Base-by-base conservation (phyloP, 371 early-diverging fungal species). In the Syncephalastrum sp. region DNA sequence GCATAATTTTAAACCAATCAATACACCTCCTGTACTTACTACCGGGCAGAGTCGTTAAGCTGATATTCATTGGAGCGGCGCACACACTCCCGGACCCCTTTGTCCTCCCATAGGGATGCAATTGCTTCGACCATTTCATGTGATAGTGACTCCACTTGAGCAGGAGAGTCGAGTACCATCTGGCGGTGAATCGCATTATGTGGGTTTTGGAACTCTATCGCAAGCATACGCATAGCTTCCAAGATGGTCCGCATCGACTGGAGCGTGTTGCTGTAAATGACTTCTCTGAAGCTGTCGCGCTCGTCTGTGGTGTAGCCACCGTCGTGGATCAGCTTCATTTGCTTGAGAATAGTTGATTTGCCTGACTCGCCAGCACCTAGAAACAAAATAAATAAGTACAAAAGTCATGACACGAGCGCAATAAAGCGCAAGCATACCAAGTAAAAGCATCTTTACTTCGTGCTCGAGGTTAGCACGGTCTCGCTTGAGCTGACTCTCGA, bases 361-460 rank as follows among this genome's bases (percentile, higher is more conserved):
- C 98, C 98, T 1, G 97, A 95, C 77, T 97, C 98, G 48, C 98
- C 98, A 17, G 96, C 94, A 46, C 98, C 96, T 94, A 60, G n/a
- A 15, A 19, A 50, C 29, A 8, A 33, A 45, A 45, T 15, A 29
- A 24, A 15, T 55, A 5, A 59, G 29, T 45, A 38, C 45, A 5
- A 21, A 49, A 47, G 15, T 33, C 16, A 27, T 3, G 4, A 7
- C 7, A 27, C 27, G 27, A 27, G 16, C 27, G 15, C 4, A 17
- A 56, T 19, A 45, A 21, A 33, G 45, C 15, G 15, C 15, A 38
- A 44, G 38, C 38, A 67, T 81, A 93, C 95, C 97, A 15, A 98
- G 82, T 49, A 98, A 76, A 23, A 98, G 79, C 91, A 97, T 91
- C 84, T 98, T 98, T 63, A 96, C 88, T 75, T 96, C 96, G 65